Conservation (phyloP, 2,329 filamentous ascomycete species). For the Stenocarpella maydis region DNA sequence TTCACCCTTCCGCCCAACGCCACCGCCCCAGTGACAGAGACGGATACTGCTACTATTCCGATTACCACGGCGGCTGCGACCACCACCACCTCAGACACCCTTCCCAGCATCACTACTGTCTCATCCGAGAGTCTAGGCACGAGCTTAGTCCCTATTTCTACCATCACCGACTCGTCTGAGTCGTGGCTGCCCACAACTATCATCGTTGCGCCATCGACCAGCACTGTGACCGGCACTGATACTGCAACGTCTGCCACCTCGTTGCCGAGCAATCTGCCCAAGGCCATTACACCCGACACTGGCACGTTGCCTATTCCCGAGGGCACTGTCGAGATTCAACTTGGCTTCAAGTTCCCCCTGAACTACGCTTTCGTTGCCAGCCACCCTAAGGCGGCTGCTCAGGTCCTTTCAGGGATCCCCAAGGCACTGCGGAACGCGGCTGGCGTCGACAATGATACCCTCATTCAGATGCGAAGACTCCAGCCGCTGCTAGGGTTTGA, state of each 20-base stretch:
- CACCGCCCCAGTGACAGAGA: slow-evolving; percentile 11
- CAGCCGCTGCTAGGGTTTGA: slow-evolving; percentile 69
- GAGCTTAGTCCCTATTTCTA: slow-evolving; percentile 46
- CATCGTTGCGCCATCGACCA: slow-evolving; percentile 58
- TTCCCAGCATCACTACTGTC: slow-evolving; percentile 14
- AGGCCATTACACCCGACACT: slow-evolving; percentile 76
- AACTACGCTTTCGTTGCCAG: slow-evolving; percentile 86
- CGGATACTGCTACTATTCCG: slow-evolving; percentile 9
- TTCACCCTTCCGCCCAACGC: slow-evolving; percentile 27
- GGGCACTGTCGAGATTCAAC: slow-evolving; percentile 77
- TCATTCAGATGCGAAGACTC: slow-evolving; percentile 75
- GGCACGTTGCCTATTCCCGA: slow-evolving; percentile 61
- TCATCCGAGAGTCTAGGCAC: slow-evolving; percentile 33
- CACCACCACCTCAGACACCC: slow-evolving; percentile 38
- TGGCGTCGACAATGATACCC: slow-evolving; percentile 58
- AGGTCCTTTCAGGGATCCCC: slow-evolving; percentile 85
- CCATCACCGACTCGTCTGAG: slow-evolving; percentile 53
- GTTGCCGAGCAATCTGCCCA: slow-evolving; percentile 74
- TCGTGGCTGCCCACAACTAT: slow-evolving; percentile 68
- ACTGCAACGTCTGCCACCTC: slow-evolving; percentile 54
- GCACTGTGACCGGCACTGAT: slow-evolving; percentile 47
- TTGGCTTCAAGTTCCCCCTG: slow-evolving; percentile 82
- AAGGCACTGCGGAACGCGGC: slow-evolving; percentile 71
- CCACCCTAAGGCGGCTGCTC: slow-evolving; percentile 75
- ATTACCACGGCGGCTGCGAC: slow-evolving; percentile 53